phyloP scores from a whole-genome alignment of 257 asterid species.

The Schizonepeta tenuifolia region DNA sequence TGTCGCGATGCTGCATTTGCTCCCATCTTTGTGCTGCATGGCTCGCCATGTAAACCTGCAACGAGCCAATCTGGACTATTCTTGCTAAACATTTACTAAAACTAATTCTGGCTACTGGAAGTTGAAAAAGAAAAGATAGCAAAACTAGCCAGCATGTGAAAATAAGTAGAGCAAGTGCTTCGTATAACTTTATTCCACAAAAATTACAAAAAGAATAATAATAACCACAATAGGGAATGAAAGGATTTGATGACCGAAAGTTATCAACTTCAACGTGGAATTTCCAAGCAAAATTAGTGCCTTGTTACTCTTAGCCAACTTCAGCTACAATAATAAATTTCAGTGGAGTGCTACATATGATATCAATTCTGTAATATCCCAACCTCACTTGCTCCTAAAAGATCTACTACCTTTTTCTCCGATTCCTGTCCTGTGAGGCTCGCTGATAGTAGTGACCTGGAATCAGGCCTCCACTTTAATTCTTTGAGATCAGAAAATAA shows the following conservation, averaged over 20 bases:
- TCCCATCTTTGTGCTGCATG: not conserved
- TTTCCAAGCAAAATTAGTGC: not conserved
- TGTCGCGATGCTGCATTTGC: not conserved
- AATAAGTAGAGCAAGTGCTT: too few species aligned
- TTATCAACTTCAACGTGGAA: not conserved
- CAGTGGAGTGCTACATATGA: not conserved
- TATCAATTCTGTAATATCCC: not conserved
- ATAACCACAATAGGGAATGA: conserved; percentile 3
- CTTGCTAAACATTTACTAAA: not conserved
- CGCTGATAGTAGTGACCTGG: conserved; percentile 58
- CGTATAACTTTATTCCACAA: not conserved
- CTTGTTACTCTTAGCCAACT: conserved; percentile 3
- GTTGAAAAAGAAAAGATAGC: too few species aligned
- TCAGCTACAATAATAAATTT: not conserved
- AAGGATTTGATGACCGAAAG: conserved; percentile 1
- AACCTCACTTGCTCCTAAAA: conserved; percentile 54
- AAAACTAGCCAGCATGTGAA: too few species aligned
- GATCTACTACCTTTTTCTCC: conserved; percentile 76
- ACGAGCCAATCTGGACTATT: not conserved
- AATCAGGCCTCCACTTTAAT: conserved; percentile 86
- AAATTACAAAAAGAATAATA: not conserved
- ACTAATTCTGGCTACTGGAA: not conserved
- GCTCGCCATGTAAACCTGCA: not conserved
- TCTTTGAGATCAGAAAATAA: conserved; percentile 79
- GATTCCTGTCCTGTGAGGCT: conserved; percentile 72